Evolutionary conservation across 176 grass and related monocot species (phyloP), one percentile per base, ranked within the genome.

Genomic region (Urochloa ruziziensis): DNA sequence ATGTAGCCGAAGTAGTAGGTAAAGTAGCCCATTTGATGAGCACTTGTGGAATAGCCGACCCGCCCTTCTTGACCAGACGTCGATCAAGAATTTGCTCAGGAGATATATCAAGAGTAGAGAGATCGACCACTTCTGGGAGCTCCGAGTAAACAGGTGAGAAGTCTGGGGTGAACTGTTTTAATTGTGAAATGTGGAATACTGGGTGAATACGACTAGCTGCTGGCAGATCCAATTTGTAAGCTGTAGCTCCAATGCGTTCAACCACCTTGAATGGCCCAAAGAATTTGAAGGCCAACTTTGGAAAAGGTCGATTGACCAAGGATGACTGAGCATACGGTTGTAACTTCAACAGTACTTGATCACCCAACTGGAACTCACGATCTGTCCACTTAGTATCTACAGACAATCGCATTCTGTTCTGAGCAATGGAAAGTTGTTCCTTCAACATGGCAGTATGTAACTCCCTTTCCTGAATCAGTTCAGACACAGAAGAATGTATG

Each of bases 181-280:
- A 19, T 16, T 65, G 62, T 0, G 62, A 35, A 8, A 65, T 9
- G 17, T 65, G 29, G 27, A 65, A 35, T 0, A 65, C 30, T 17
- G 1, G 11, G 11, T 63, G 61, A 0, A 63, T 6, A 1, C 15
- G 10, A 6, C 11, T 4, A 0, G 1, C 1, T 0, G 1, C 25
- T 0, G 61, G 61, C 1, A 63, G 34, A 1, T 33, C 14, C 61
- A 33, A 63, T 0, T 5, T 2, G 34, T 63, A 63, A 16, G 61
- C 29, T 4, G 16, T 12, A 14, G 10, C 2, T 1, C 61, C 28
- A 3, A 63, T 33, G 0, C 16, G 14, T 5, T 63, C 61, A 0
- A 33, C 0, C 1, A 60, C n/a, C 1, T 27, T 12, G n/a, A 12
- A 27, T 9, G 57, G 57, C 0, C 57, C n/a, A 13, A 27, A 60